Conservation (phyloP, 139 green algal species). For the Chlorella sp. region DNA sequence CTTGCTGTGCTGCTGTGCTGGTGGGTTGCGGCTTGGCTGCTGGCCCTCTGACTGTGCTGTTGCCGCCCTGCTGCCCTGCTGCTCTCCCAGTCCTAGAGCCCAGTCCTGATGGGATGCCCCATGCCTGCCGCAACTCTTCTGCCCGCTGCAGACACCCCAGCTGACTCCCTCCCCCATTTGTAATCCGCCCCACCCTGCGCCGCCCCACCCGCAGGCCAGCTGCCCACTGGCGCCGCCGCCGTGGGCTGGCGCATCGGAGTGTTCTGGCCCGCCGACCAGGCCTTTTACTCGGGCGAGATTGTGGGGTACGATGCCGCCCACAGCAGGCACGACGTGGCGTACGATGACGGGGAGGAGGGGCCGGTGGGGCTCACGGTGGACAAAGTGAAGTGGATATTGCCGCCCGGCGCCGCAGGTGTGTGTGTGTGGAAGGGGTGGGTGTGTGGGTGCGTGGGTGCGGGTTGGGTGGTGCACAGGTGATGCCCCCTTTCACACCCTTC, state of each 20-base stretch:
- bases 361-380: constrained; percentile 54
- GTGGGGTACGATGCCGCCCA: constrained; percentile 54
- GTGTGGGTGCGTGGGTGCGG: too few relatives aligned
- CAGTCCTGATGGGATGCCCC: too few relatives aligned
- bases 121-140: too few relatives aligned
- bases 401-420: constrained; percentile 45
- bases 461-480: background rate
- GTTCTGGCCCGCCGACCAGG: constrained; percentile 68
- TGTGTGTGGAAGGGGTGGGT: too few relatives aligned
- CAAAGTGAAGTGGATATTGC: constrained; percentile 72
- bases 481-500: too few relatives aligned
- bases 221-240: constrained; percentile 44
- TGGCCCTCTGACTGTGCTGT: too few relatives aligned
- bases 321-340: constrained; percentile 64
- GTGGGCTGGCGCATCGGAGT: constrained; percentile 78
- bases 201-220: background rate
- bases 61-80: too few relatives aligned
- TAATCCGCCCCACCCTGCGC: too few relatives aligned
- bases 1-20: too few relatives aligned
- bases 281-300: constrained; percentile 59
- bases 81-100: background rate
- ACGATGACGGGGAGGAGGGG: constrained; percentile 64
- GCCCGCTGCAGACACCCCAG: too few relatives aligned
- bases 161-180: too few relatives aligned
- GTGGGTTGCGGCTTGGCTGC: too few relatives aligned